Percentiles rank a stretch among this genome's conserved stretches.
Evolutionary conservation across 352 stramenopile species (phyloP).

Genomic region (Globisporangium perplexum): DNA sequence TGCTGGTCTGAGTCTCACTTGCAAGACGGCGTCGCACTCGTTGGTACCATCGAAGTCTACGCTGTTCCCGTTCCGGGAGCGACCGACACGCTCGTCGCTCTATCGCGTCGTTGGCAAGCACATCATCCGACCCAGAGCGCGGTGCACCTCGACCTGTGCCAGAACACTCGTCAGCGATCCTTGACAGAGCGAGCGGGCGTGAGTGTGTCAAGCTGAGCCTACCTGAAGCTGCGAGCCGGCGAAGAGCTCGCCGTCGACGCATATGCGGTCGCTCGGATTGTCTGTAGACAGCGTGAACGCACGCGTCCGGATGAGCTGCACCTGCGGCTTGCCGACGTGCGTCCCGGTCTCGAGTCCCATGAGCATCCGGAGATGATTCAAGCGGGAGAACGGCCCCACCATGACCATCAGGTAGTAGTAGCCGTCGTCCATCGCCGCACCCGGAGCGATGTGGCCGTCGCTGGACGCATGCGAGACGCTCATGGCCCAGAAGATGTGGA

Average conservation of each 20-base stretch:
- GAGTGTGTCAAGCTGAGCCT: too few relatives aligned
- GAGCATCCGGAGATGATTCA: slow-evolving; percentile 37
- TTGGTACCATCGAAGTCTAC: too few relatives aligned
- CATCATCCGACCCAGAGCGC: slow-evolving; percentile 38
- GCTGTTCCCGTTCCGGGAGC: too few relatives aligned
- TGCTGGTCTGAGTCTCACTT: too few relatives aligned
- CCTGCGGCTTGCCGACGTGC: slow-evolving; percentile 29
- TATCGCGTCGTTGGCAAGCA: slow-evolving; percentile 13
- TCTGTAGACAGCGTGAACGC: slow-evolving; percentile 38
- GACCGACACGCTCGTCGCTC: neutral
- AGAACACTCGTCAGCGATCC: neutral
- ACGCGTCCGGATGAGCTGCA: slow-evolving; percentile 57
- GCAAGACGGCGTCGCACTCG: too few relatives aligned
- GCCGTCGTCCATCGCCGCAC: slow-evolving; percentile 29
- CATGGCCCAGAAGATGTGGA: slow-evolving; percentile 32
- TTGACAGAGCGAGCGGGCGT: too few relatives aligned
- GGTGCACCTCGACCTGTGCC: slow-evolving; percentile 28
- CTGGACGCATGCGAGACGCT: slow-evolving; percentile 24
- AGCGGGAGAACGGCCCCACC: slow-evolving; percentile 27
- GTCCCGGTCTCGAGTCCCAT: slow-evolving; percentile 45
- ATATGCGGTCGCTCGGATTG: slow-evolving; percentile 35
- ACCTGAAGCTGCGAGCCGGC: slow-evolving; percentile 34
- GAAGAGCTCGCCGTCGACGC: slow-evolving; percentile 60
- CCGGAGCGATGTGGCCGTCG: slow-evolving; percentile 22
- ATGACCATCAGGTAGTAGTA: slow-evolving; percentile 60